phyloP scores from a whole-genome alignment of 495 filamentous ascomycete genomes.

The Penicillium odoratum region DNA sequence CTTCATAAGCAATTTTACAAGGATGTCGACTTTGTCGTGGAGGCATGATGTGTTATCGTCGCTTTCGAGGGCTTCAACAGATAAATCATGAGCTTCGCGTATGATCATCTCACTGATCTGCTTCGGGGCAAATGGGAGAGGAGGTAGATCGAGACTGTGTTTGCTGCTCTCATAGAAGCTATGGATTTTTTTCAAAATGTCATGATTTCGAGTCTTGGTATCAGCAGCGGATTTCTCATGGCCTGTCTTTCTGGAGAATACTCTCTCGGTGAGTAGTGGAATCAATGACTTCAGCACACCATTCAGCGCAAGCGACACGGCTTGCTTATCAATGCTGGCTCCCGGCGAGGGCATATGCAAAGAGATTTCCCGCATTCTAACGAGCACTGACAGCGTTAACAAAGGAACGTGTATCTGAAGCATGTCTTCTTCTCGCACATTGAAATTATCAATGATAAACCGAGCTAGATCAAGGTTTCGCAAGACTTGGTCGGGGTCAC shows the following conservation, averaged over 20 bases:
- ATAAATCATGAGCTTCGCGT: conserved; percentile 57
- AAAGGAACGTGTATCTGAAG: conserved; percentile 79
- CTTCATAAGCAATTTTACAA: conserved; percentile 60
- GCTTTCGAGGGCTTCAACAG: conserved; percentile 39
- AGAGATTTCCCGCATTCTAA: conserved; percentile 45
- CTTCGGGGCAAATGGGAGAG: conserved; percentile 57
- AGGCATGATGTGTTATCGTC: conserved; percentile 27
- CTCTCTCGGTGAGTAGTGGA: conserved; percentile 68
- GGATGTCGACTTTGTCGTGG: conserved; percentile 44
- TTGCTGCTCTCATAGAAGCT: conserved; percentile 60
- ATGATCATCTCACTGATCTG: conserved; percentile 61
- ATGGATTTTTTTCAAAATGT: conserved; percentile 60
- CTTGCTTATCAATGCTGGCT: conserved; percentile 19
- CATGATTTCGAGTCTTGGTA: conserved; percentile 31
- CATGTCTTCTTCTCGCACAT: conserved; percentile 96
- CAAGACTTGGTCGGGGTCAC: conserved; percentile 47
- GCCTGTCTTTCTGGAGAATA: conserved; percentile 54
- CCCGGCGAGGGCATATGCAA: conserved; percentile 6
- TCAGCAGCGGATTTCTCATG: conserved; percentile 27
- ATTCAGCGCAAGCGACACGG: conserved; percentile 29
- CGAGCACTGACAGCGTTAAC: conserved; percentile 64
- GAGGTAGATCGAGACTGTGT: conserved; percentile 42
- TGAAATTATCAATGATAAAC: conserved; percentile 87
- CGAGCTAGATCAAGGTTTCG: conserved; percentile 64
- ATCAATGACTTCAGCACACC: conserved; percentile 36